Evolutionary conservation across 139 green algal species (phyloP), one percentile per base, ranked within the genome.

Genomic region (Micromonas pusilla): DNA sequence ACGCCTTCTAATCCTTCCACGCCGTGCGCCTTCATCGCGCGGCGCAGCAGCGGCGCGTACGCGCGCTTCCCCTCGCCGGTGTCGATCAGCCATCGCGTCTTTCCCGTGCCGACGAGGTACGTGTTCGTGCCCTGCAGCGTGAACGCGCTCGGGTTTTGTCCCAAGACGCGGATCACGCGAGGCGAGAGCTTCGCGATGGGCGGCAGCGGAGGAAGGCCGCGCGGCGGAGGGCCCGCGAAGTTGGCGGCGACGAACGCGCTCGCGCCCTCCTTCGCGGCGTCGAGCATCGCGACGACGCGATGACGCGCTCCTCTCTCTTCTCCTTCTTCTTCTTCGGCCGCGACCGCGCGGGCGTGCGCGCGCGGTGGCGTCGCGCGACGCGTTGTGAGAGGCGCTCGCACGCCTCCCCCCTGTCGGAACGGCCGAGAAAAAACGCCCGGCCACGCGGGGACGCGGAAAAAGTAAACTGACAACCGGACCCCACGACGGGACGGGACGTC

Each of bases 91-190:
- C 16, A 28, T 3, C 73, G 57, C 16, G 23, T 31, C 16, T 38
- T 30, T 20, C 57, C 73, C 1, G 16, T 65, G 13, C 73, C 73
- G 0, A 79, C 73, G 0, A 79, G 28, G 32, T 79, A 79, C 34
- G 73, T 79, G 73, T 79, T 79, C 26, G 73, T 79, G 31, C 73
- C 73, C 23, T 72, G 73, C 32, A 79, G 38, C 16, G 73, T 79
- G 33, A 73, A 53, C 60, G 34, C 57, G 16, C 19, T 37, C 20
- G 73, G 73, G 38, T 79, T 79, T 34, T 37, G 16, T 9, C 31
- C 73, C 16, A 79, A 30, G 28, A 79, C 62, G 21, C 73, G 73
- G 28, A 28, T 37, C 13, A 79, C 73, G 0, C 31, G n/a, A 13
- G n/a, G 19, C 1, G 31, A 65, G 0, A 79, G 2, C 23, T 23